phyloP scores from a whole-genome alignment of 73 alveolate genomes.

The Tetrahymena malaccensis region DNA sequence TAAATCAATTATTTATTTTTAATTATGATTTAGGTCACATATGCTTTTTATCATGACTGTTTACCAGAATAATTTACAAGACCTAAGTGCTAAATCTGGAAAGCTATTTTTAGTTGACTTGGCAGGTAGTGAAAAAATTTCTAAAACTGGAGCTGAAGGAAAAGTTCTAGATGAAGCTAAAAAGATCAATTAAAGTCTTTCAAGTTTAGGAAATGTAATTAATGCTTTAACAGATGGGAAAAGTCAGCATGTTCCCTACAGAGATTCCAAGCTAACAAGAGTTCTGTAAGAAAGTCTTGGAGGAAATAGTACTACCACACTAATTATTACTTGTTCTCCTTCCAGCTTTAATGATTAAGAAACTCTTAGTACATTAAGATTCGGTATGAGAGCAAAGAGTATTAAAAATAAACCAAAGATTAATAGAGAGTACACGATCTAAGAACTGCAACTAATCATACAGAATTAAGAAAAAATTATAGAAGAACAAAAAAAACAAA shows the following conservation, averaged over 20 bases:
- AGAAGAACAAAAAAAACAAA: neutral
- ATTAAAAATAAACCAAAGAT: constrained; percentile 76
- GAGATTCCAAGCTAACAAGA: constrained; percentile 97
- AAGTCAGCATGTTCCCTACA: constrained; percentile 38
- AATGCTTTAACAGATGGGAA: constrained; percentile 40
- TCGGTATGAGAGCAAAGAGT: constrained; percentile 93
- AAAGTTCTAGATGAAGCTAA: constrained; percentile 79
- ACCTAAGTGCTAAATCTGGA: constrained; percentile 46
- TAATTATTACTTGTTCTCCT: constrained; percentile 75
- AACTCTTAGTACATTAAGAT: constrained; percentile 84
- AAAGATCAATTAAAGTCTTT: constrained; percentile 72
- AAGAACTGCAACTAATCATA: constrained; percentile 46
- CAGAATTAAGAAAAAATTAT: neutral
- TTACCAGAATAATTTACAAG: constrained; percentile 11
- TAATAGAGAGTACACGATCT: constrained; percentile 61
- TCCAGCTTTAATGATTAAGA: constrained; percentile 77
- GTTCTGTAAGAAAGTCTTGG: constrained; percentile 89
- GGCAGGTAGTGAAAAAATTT: constrained; percentile 90
- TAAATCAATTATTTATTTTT: neutral
- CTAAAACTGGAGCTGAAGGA: constrained; percentile 85
- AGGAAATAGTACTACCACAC: constrained; percentile 89
- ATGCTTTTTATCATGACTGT: constrained; percentile 6
- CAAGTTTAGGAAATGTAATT: constrained; percentile 58
- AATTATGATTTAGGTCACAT: neutral
- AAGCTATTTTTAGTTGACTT: constrained; percentile 81